Percentiles rank a stretch among this genome's conserved stretches.
Conservation (phyloP, 345 rosid species). For the Clarkia xantiana region DNA sequence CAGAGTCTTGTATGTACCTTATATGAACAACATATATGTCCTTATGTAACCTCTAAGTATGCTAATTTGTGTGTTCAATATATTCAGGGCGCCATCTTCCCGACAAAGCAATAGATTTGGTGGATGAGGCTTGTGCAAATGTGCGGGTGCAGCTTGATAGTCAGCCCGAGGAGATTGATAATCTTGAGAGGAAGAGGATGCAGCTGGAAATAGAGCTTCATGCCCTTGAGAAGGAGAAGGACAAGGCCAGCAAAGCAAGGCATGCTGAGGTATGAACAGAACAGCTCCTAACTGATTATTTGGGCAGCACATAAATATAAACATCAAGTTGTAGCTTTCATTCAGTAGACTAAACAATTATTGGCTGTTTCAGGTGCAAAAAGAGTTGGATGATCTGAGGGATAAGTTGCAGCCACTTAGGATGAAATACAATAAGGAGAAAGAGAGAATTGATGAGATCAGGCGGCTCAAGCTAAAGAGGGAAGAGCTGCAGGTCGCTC, state of each 20-base stretch:
- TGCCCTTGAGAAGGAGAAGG: conserved; percentile 86
- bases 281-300: too few species aligned
- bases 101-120: conserved; percentile 86
- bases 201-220: conserved; percentile 82
- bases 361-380: conserved; percentile 40
- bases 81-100: conserved; percentile 71
- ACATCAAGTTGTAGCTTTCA: too few species aligned
- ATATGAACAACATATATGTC: neutral
- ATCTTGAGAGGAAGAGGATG: conserved; percentile 73
- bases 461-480: conserved; percentile 63
- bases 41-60: neutral
- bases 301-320: neutral
- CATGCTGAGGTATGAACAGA: conserved; percentile 51
- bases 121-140: conserved; percentile 91
- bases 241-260: conserved; percentile 82
- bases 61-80: neutral
- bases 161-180: conserved; percentile 92
- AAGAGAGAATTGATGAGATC: conserved; percentile 79
- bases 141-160: conserved; percentile 91
- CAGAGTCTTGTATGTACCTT: too few species aligned
- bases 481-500: conserved; percentile 57
- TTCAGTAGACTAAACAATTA: neutral
- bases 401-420: conserved; percentile 78
- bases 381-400: conserved; percentile 82
- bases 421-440: conserved; percentile 85